Evolutionary conservation across 2,329 filamentous ascomycete genomes (phyloP), one percentile per base, ranked within the genome.

Genomic region (Penicillium occitanis): DNA sequence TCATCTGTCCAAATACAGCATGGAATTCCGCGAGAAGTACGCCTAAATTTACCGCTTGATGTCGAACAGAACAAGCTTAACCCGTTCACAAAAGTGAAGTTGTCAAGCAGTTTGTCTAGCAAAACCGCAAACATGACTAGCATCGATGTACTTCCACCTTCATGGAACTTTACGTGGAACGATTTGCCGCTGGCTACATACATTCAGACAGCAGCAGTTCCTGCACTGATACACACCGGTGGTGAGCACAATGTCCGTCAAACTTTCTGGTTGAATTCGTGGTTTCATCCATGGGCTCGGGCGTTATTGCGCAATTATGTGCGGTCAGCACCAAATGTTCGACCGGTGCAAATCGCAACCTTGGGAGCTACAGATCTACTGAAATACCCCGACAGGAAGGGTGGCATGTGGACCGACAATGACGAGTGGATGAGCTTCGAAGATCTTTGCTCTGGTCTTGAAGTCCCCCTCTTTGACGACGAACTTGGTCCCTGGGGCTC

Each of bases 341-440:
- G 1, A 73, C 77, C 35, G 79, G 80, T 0, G 80, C 78, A 82
- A 64, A 77, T 77, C 10, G 78, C 80, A 0, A 75, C 80, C 6
- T 75, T 81, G 0, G 83, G 82, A 13, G 83, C 81, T 2, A 78
- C 83, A 60, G 75, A 78, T 0, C 78, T 77, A 73, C 83, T 83
- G 81, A 82, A 86, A 69, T 72, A 76, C 63, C 79, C 83, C 14
- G 84, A 83, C 10, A 84, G 84, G 0, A 78, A 77, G n/a, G 84
- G 84, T 2, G 85, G 84, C 7, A 73, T 85, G 3, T 87, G 85
- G 85, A 85, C 83, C 0, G 80, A 79, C 13, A 74, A 77, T n/a
- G 77, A 77, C 22, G 76, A 78, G 44, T 86, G 84, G 83, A 67
- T 84, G 25, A 77, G 78, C 0, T 84, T 83, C 74, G 77, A 77